These are phyloP conservation scores for Didymella sp. DNA, from an alignment of 2,329 filamentous ascomycete genomes.

Conservation along the genomic window DNA sequence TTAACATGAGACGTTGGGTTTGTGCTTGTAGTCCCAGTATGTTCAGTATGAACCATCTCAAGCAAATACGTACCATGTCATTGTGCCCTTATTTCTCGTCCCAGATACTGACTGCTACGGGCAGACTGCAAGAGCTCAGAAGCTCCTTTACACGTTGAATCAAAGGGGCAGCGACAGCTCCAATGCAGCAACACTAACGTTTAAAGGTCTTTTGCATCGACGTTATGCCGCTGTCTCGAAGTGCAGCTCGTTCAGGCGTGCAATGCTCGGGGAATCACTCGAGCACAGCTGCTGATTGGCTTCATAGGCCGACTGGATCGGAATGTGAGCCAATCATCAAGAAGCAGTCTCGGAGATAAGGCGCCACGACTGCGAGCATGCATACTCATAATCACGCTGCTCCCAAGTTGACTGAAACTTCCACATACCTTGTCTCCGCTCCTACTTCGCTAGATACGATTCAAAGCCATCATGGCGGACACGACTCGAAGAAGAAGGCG, in stretches of 20 bases:
- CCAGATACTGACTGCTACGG: neutral
- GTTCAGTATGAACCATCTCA: neutral
- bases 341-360: neutral
- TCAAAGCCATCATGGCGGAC: slow-evolving; percentile 28
- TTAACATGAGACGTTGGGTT: neutral
- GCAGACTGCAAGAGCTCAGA: neutral
- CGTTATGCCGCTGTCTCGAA: neutral
- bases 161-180: neutral
- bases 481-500: slow-evolving; percentile 48
- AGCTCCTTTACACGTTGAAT: neutral
- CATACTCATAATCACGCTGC: neutral
- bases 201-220: neutral
- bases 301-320: neutral
- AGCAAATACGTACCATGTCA: neutral
- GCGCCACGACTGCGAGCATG: neutral
- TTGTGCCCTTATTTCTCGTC: neutral
- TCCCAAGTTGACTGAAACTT: neutral
- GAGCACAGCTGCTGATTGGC: neutral
- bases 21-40: neutral
- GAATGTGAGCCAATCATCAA: slow-evolving; percentile 10
- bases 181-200: neutral
- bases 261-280: neutral
- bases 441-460: no score
- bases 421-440: neutral
- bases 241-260: slow-evolving; percentile 2